A percentile compares a stretch with the other conserved stretches of the same genome.
Conservation (phyloP, 345 rosid species). For the Noccaea bulbosa region DNA sequence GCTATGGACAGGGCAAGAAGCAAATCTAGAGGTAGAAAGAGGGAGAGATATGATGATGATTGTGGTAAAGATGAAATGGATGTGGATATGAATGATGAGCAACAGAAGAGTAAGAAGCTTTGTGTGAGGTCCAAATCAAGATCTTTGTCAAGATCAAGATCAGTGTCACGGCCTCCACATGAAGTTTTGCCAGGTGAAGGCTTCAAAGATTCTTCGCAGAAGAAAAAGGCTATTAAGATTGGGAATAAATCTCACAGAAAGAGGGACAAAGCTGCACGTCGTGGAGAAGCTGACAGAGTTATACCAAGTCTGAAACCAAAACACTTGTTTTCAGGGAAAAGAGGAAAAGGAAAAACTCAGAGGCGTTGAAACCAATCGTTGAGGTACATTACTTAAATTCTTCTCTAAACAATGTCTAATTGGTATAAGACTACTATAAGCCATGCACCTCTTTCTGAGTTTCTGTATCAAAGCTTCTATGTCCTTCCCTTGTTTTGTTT, state of each 20-base stretch:
- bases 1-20: conserved; percentile 67
- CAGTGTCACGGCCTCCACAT: conserved; percentile 42
- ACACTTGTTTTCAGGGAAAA: conserved; percentile 66
- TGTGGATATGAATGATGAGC: conserved; percentile 50
- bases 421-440: too few species aligned
- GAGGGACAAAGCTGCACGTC: conserved; percentile 75
- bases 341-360: conserved; percentile 65
- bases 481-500: too few species aligned
- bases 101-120: conserved; percentile 56
- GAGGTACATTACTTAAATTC: background rate
- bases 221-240: conserved; percentile 52
- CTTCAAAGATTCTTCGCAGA: conserved; percentile 71
- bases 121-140: conserved; percentile 47
- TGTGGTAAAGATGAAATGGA: conserved; percentile 49
- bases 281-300: conserved; percentile 75
- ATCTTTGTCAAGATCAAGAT: conserved; percentile 57
- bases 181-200: conserved; percentile 84
- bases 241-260: conserved; percentile 55
- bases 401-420: too few species aligned
- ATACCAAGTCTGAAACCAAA: conserved; percentile 62
- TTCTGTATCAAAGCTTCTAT: too few species aligned
- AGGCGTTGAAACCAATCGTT: conserved; percentile 45
- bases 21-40: conserved; percentile 72
- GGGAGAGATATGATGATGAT: conserved; percentile 62
- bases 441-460: too few species aligned